A percentile compares a stretch with the other conserved stretches of the same genome.
These are phyloP conservation scores for Mikania micrantha DNA, from an alignment of 129 eudicot genomes.

Conservation along the genomic window DNA sequence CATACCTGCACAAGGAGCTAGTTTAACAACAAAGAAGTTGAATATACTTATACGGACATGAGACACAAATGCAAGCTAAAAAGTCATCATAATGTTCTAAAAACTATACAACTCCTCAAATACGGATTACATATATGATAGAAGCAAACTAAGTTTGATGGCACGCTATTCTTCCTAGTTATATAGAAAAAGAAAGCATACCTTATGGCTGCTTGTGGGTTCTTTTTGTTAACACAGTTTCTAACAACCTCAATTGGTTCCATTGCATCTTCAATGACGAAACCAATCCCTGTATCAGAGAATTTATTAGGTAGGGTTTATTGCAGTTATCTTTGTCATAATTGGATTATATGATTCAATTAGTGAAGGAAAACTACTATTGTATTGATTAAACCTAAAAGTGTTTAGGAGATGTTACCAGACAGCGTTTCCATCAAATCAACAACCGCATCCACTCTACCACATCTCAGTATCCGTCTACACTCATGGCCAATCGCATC, in stretches of 20 bases:
- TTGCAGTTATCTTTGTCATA: too few species aligned
- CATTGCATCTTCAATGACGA: slow-evolving; percentile 40
- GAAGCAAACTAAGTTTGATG: neutral
- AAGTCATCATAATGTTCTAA: too few species aligned
- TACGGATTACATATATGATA: too few species aligned
- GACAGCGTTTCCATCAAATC: slow-evolving; percentile 50
- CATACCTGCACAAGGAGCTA: slow-evolving; percentile 49
- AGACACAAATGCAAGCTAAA: too few species aligned
- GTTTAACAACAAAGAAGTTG: neutral
- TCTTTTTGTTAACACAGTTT: slow-evolving; percentile 47
- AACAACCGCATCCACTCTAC: slow-evolving; percentile 43
- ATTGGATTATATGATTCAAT: too few species aligned
- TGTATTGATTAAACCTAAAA: neutral
- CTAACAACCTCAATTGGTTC: slow-evolving; percentile 58
- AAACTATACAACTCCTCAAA: too few species aligned
- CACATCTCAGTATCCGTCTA: slow-evolving; percentile 17
- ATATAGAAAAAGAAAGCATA: too few species aligned
- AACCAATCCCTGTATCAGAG: slow-evolving; percentile 52
- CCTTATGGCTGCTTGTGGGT: slow-evolving; percentile 67
- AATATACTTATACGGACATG: too few species aligned
- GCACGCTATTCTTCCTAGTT: too few species aligned
- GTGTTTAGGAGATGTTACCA: slow-evolving; percentile 35
- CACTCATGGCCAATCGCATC: slow-evolving; percentile 39
- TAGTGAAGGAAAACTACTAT: neutral
- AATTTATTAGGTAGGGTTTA: too few species aligned